Base-by-base conservation (phyloP, 768 basidiomycete genomes). In the Lentinus tigrinus region DNA sequence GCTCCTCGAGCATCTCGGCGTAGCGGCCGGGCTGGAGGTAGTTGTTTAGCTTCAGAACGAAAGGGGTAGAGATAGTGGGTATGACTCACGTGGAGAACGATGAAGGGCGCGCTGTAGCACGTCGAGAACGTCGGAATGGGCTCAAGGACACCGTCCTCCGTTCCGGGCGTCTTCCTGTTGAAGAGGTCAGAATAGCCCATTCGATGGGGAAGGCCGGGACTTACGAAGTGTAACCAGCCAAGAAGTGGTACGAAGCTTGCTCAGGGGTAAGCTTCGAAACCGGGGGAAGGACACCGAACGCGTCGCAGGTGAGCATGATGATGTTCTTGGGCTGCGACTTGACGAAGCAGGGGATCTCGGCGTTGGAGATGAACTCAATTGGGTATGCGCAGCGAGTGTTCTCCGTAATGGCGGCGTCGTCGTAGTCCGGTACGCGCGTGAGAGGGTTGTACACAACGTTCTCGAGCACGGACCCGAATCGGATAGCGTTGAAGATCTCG, bases 331-430 rank as follows among this genome's bases (percentile, higher is more conserved):
- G 96, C 74, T 97, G 96, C 43, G 81, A 80, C 65, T 90, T 79
- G 67, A 93, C 91, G 42, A 85, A 66, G 76, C 96, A 98, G 26
- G 96, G 96, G 67, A 98, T 92, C 74, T 91, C 84, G 57, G 96
- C 95, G 70, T 97, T 95, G 61, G 91, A 87, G 65, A 99, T 98
- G 78, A 79, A 93, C 71, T 99, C 96, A 73, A 99, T 99, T 10
- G 97, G 96, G 77, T 99, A 98, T 26, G 96, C 95, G 74, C 97
- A 99, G 48, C 97, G 93, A 24, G 97, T 99, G 81, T 99, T 99
- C 77, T 99, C 97, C 11, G 97, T 99, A 75, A 98, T 98, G 73
- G 87, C 81, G 65, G 94, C 81, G 70, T 98, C 97, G 72, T 98
- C 91, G 76, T 98, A 99, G 76, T 99, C 95, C 49, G 97, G 89